A percentile compares a stretch with the other conserved stretches of the same genome.
phyloP scores from a whole-genome alignment of 148 eudicot species.

The Cornus suecica region DNA sequence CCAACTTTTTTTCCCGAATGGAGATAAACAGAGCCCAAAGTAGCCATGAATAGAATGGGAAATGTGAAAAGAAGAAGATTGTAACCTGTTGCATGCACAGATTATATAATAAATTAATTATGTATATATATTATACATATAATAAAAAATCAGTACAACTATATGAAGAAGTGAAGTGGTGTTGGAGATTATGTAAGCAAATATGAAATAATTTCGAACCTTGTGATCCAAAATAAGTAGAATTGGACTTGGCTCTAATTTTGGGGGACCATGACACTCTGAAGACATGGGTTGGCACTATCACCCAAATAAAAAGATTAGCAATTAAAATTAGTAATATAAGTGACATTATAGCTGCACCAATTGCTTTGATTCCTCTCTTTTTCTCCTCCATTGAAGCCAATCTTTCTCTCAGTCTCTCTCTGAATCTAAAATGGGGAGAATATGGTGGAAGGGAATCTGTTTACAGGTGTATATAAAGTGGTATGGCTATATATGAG shows the following conservation, averaged over 20 bases:
- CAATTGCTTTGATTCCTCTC: neutral
- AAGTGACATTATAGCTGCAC: neutral
- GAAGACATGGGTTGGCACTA: constrained; percentile 38
- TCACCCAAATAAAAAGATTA: constrained; percentile 39
- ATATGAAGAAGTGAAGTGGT: neutral
- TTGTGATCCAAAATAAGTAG: constrained; percentile 61
- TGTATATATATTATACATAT: no score
- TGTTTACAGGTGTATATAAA: neutral
- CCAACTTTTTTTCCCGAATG: constrained; percentile 46
- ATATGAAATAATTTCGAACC: constrained; percentile 26
- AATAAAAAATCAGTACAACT: neutral
- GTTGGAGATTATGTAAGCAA: no score
- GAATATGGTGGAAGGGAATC: neutral
- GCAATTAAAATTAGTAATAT: constrained; percentile 32
- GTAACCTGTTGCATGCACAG: constrained; percentile 8
- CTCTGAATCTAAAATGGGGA: neutral
- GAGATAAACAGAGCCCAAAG: constrained; percentile 50
- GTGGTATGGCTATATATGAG: neutral
- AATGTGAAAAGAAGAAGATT: constrained; percentile 56
- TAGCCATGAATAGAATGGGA: constrained; percentile 66
- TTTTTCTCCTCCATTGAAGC: neutral
- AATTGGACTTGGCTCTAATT: constrained; percentile 17
- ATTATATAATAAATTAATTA: constrained; percentile 32
- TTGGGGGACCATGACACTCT: constrained; percentile 26
- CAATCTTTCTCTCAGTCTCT: neutral